These are phyloP conservation scores for Guadua angustifolia DNA, from an alignment of 176 grass and related monocot species.

Conservation along the genomic window DNA sequence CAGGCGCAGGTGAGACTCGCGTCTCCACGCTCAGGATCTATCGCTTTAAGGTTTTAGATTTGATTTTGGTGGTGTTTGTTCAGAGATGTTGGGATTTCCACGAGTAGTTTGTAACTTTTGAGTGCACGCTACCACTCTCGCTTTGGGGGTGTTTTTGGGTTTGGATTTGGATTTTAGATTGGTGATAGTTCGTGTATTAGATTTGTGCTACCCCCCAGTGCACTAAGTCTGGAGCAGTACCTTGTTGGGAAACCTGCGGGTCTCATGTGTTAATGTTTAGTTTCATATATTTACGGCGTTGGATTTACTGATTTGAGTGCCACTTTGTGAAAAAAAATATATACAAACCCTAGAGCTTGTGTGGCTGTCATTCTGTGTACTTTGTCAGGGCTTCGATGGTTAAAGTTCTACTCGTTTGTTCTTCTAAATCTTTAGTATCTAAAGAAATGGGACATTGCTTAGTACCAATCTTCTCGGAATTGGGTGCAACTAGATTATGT, in stretches of 20 bases:
- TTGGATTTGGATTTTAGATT: neutral
- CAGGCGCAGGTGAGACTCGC: slow-evolving; percentile 56
- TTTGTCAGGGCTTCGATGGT: neutral
- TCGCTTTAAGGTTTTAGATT: neutral
- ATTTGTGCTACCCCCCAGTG: neutral
- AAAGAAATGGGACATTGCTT: neutral
- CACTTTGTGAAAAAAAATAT: neutral
- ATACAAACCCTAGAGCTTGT: neutral
- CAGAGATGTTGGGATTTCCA: neutral
- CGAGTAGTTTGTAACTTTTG: neutral
- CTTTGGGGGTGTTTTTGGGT: neutral
- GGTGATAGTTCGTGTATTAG: neutral
- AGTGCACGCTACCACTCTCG: neutral
- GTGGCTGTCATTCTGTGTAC: neutral
- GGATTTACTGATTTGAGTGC: neutral
- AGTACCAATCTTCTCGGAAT: no score
- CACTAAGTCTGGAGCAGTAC: neutral
- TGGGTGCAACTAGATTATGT: no score
- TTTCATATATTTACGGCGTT: neutral
- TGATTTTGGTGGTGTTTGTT: neutral
- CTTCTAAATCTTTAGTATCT: neutral
- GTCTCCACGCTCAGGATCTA: neutral
- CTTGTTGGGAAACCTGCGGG: neutral
- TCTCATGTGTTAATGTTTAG: neutral
- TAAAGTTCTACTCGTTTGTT: neutral